A percentile compares a stretch with the other conserved stretches of the same genome.
These are phyloP conservation scores for Sindora glabra DNA, from an alignment of 306 rosid genomes.

Conservation along the genomic window DNA sequence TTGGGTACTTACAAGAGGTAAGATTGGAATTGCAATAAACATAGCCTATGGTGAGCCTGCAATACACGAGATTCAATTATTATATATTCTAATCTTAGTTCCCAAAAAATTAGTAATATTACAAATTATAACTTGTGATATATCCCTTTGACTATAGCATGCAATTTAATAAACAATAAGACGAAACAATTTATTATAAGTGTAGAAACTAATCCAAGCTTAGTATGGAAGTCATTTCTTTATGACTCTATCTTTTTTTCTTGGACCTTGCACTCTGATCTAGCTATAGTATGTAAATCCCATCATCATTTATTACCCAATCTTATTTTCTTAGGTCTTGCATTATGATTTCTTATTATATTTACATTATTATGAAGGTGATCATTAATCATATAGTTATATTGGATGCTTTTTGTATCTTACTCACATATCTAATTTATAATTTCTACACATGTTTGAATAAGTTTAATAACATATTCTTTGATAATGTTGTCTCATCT, in stretches of 20 bases:
- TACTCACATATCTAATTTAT: too few species aligned
- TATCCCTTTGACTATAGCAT: neutral
- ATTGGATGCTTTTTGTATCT: slow-evolving; percentile 1
- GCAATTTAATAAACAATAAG: slow-evolving; percentile 56
- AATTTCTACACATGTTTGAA: neutral
- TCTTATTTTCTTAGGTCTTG: neutral
- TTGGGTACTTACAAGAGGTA: slow-evolving; percentile 97
- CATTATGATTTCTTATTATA: neutral
- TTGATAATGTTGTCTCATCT: slow-evolving; percentile 70
- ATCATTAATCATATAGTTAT: neutral
- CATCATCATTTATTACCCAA: neutral
- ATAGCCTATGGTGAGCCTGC: slow-evolving; percentile 80
- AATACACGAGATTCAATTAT: slow-evolving; percentile 4
- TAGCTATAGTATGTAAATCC: neutral
- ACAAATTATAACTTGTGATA: neutral
- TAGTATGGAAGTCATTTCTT: too few species aligned
- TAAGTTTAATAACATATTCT: slow-evolving; percentile 20
- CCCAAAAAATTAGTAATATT: neutral
- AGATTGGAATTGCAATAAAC: slow-evolving; percentile 97
- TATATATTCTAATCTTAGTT: neutral
- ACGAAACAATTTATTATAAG: slow-evolving; percentile 66
- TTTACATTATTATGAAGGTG: neutral
- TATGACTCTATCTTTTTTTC: too few species aligned
- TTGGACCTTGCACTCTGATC: neutral
- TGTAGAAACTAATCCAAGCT: slow-evolving; percentile 68